A percentile compares a stretch with the other conserved stretches of the same genome.
These are phyloP conservation scores for Immersiporthe knoxdaviesiana DNA, from an alignment of 2,329 filamentous ascomycete species.

Conservation along the genomic window DNA sequence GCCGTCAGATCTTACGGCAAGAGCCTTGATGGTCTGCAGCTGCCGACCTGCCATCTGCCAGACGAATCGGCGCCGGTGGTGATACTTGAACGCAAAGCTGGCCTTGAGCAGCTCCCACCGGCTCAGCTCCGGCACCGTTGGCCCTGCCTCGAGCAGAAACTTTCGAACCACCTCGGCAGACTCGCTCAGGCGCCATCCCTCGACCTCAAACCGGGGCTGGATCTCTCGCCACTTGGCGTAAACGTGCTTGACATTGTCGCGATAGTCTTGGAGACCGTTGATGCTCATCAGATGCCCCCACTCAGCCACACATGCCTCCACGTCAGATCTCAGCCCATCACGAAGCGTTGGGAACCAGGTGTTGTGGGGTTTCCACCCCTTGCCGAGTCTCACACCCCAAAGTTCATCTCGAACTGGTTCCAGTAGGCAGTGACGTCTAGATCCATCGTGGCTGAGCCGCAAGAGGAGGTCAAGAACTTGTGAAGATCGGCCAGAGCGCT, in stretches of 20 bases:
- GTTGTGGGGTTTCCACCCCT: slow-evolving; percentile 19
- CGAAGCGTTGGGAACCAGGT: slow-evolving; percentile 17
- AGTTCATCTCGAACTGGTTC: slow-evolving; percentile 43
- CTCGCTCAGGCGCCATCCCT: background rate
- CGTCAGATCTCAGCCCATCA: slow-evolving; percentile 35
- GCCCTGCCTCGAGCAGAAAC: slow-evolving; percentile 31
- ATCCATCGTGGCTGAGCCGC: slow-evolving; percentile 21
- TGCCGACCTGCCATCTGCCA: slow-evolving; percentile 57
- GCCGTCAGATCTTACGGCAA: slow-evolving; percentile 17
- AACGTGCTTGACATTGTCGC: slow-evolving; percentile 39
- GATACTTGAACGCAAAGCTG: slow-evolving; percentile 49
- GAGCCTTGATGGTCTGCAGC: slow-evolving; percentile 52
- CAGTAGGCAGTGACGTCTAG: slow-evolving; percentile 35
- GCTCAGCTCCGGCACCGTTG: slow-evolving; percentile 38
- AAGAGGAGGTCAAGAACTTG: slow-evolving; percentile 5
- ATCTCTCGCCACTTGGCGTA: slow-evolving; percentile 50
- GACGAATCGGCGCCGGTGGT: slow-evolving; percentile 41
- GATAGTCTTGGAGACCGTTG: slow-evolving; percentile 27
- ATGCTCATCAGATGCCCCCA: slow-evolving; percentile 39
- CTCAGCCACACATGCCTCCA: slow-evolving; percentile 35
- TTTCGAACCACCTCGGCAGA: background rate
- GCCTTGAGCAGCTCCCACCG: slow-evolving; percentile 57
- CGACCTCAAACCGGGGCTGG: slow-evolving; percentile 38
- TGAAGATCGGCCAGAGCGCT: slow-evolving; percentile 42
- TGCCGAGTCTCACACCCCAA: slow-evolving; percentile 32